A percentile compares a stretch with the other conserved stretches of the same genome.
Evolutionary conservation across 1,139 yeast genomes (phyloP).

Genomic region (Yamadazyma atlantica): DNA sequence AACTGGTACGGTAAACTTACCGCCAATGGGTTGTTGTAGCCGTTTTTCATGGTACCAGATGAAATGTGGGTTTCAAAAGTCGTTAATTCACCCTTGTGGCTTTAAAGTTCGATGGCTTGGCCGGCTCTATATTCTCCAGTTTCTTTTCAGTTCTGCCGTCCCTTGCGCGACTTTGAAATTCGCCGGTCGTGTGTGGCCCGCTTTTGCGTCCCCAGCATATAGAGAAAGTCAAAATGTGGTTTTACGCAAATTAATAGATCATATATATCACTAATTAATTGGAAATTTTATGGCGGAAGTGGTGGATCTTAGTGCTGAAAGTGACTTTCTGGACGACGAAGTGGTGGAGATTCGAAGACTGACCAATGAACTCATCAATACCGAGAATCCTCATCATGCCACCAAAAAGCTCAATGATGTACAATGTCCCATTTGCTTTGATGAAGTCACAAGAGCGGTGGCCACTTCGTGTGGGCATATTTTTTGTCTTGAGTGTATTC

Average conservation of each 20-base stretch:
- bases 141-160: background rate
- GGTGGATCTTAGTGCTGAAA: conserved; percentile 19
- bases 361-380: conserved; percentile 34
- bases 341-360: conserved; percentile 38
- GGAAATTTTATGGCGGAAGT: background rate
- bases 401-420: conserved; percentile 37
- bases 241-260: too few relatives aligned
- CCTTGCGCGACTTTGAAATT: background rate
- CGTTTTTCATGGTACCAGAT: conserved; percentile 19
- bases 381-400: conserved; percentile 18
- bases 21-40: conserved; percentile 37
- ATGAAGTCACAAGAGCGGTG: conserved; percentile 40
- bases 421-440: conserved; percentile 50
- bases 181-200: too few relatives aligned
- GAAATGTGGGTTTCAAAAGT: too few relatives aligned
- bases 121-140: too few relatives aligned
- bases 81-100: too few relatives aligned
- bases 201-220: too few relatives aligned
- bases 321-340: conserved; percentile 26
- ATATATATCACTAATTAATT: too few relatives aligned
- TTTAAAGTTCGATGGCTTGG: too few relatives aligned
- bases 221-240: too few relatives aligned
- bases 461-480: conserved; percentile 48
- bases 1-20: conserved; percentile 40
- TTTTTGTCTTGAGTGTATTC: conserved; percentile 46